Percentiles rank a stretch among this genome's conserved stretches.
Evolutionary conservation across 108 stramenopile species (phyloP).

Genomic region (Fragilariopsis cylindrus): DNA sequence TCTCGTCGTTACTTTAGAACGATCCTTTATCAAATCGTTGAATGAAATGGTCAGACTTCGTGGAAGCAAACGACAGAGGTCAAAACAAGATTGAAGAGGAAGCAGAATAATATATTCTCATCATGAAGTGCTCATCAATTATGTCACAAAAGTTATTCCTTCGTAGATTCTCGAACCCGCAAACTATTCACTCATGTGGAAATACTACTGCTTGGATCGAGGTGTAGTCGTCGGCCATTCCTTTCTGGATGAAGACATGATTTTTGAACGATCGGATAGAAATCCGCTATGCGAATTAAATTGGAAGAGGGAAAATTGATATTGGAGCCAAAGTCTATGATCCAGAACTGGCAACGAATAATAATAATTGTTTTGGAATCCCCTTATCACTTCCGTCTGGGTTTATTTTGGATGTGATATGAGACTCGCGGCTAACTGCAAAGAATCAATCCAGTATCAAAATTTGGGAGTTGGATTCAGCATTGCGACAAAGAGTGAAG

Average conservation of each 20-base stretch:
- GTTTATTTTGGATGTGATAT: no score
- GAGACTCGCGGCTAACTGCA: no score
- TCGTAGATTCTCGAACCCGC: not conserved
- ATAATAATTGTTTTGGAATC: no score
- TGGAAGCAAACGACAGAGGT: not conserved
- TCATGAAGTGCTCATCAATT: not conserved
- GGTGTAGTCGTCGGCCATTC: not conserved
- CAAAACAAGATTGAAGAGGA: constrained; percentile 3
- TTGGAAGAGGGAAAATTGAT: no score
- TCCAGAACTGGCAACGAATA: no score
- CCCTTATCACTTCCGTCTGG: no score
- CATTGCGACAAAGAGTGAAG: no score
- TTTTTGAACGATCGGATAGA: not conserved
- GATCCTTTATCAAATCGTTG: constrained; percentile 42
- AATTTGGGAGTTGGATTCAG: no score
- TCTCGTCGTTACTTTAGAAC: constrained; percentile 38
- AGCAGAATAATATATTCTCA: no score
- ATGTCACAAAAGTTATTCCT: not conserved
- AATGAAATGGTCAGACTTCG: constrained; percentile 28
- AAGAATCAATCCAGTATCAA: no score
- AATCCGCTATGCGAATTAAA: no score
- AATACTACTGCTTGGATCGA: not conserved
- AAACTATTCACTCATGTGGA: not conserved
- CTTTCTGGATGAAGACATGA: not conserved
- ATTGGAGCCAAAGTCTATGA: no score